phyloP scores from a whole-genome alignment of 1,284 basidiomycete species.

The Rhodotorula sp. region DNA sequence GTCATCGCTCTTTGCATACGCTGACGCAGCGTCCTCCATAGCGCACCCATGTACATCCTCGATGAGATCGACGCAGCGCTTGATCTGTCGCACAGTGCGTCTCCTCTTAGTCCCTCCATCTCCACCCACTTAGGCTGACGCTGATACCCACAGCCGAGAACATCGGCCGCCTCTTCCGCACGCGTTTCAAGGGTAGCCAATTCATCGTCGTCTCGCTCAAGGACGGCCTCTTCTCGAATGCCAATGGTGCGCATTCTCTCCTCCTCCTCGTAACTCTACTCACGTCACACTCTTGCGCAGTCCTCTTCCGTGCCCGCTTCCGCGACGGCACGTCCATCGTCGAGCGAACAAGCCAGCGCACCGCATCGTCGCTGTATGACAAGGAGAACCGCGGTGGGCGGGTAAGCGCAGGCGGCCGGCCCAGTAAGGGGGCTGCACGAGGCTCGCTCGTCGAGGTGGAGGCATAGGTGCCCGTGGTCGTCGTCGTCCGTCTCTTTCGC shows the following conservation, averaged over 20 bases:
- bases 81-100: constrained; percentile 85
- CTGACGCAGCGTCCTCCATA: background rate
- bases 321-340: constrained; percentile 51
- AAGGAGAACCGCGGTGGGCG: constrained; percentile 34
- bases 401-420: background rate
- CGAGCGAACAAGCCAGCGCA: constrained; percentile 46
- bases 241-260: constrained; percentile 62
- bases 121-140: background rate
- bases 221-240: constrained; percentile 96
- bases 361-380: constrained; percentile 37
- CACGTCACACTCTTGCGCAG: constrained; percentile 2
- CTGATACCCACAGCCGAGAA: constrained; percentile 59
- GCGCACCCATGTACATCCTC: constrained; percentile 97
- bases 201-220: constrained; percentile 98
- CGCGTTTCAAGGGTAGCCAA: constrained; percentile 95
- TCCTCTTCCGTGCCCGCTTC: constrained; percentile 78
- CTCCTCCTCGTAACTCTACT: no score
- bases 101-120: background rate
- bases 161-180: constrained; percentile 93
- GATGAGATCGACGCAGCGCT: constrained; percentile 92
- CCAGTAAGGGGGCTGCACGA: background rate
- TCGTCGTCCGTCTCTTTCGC: background rate
- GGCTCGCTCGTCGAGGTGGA: background rate
- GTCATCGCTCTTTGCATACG: constrained; percentile 48
- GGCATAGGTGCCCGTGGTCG: background rate